Percentiles rank a stretch among this genome's conserved stretches.
Evolutionary conservation across 164 flowering plant species (phyloP).

Genomic region (Nelumbo lutea): DNA sequence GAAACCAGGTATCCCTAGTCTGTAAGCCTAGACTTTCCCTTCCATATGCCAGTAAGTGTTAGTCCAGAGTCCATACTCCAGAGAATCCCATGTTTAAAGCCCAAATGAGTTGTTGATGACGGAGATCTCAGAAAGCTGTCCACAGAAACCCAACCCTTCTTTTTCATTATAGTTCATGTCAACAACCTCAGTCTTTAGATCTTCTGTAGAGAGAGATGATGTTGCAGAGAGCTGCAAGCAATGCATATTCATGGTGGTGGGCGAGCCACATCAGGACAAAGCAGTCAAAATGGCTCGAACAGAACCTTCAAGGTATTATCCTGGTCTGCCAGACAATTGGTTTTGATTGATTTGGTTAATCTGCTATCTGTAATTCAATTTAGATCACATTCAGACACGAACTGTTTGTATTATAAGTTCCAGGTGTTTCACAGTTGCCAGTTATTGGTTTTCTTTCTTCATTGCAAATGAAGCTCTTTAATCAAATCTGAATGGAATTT

Average conservation of each 20-base stretch:
- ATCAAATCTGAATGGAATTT: not conserved
- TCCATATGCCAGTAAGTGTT: no score
- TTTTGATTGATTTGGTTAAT: not conserved
- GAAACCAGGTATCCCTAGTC: not conserved
- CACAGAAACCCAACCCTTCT: not conserved
- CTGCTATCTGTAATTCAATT: not conserved
- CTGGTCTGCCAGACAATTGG: not conserved
- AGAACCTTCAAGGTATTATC: slow-evolving; percentile 45
- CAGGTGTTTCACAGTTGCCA: not conserved
- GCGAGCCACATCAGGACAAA: slow-evolving; percentile 58
- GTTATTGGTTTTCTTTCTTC: not conserved
- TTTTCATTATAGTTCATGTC: slow-evolving; percentile 1
- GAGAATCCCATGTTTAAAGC: no score
- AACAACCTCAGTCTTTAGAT: slow-evolving; percentile 12
- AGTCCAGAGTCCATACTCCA: no score
- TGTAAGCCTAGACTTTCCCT: no score
- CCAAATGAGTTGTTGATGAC: no score
- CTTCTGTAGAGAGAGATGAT: slow-evolving; percentile 16
- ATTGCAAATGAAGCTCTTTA: not conserved
- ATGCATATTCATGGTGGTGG: slow-evolving; percentile 64
- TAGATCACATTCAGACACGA: not conserved
- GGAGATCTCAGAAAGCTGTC: no score
- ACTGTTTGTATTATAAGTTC: not conserved
- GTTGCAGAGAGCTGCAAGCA: slow-evolving; percentile 62
- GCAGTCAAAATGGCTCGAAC: slow-evolving; percentile 58